Percentiles rank a stretch among this genome's conserved stretches.
Conservation (phyloP, 495 filamentous ascomycete species). For the Podospora fimiseda region DNA sequence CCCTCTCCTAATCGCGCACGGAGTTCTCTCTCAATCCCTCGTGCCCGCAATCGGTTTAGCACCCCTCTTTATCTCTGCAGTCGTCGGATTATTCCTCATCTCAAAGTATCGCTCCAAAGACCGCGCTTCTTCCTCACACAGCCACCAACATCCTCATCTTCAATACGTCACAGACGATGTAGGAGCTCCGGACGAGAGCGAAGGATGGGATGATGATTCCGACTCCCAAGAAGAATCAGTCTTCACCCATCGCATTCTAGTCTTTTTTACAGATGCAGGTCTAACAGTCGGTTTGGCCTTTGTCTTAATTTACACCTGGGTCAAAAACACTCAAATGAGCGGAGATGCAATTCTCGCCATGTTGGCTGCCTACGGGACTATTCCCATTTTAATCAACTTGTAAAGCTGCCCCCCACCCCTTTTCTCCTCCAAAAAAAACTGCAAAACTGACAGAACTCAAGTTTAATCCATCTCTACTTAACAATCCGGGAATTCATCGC, state of each 20-base stretch:
- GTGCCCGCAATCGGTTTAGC: conserved; percentile 36
- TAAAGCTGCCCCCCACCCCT: too few relatives aligned
- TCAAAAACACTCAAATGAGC: conserved; percentile 9
- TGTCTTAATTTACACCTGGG: conserved; percentile 36
- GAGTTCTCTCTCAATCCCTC: conserved; percentile 28
- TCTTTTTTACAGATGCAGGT: conserved; percentile 32
- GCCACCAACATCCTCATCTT: too few relatives aligned
- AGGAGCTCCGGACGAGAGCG: conserved; percentile 12
- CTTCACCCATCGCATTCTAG: conserved; percentile 29
- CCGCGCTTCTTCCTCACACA: too few relatives aligned
- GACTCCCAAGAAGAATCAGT: conserved; percentile 1
- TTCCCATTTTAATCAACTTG: conserved; percentile 37
- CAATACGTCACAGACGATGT: too few relatives aligned
- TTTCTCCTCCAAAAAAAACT: too few relatives aligned
- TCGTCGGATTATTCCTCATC: conserved; percentile 22
- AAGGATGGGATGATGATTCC: conserved; percentile 3
- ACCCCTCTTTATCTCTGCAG: conserved; percentile 35
- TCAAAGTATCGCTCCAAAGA: neutral
- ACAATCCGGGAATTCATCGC: conserved; percentile 32
- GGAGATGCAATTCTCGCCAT: conserved; percentile 26
- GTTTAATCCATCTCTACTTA: conserved; percentile 34
- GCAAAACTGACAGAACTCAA: conserved; percentile 2
- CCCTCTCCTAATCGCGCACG: conserved; percentile 38
- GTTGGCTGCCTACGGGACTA: conserved; percentile 36
- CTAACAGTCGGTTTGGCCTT: conserved; percentile 32